These are phyloP conservation scores for Epicoccum nigrum DNA, from an alignment of 2,329 filamentous ascomycete genomes.

Conservation along the genomic window DNA sequence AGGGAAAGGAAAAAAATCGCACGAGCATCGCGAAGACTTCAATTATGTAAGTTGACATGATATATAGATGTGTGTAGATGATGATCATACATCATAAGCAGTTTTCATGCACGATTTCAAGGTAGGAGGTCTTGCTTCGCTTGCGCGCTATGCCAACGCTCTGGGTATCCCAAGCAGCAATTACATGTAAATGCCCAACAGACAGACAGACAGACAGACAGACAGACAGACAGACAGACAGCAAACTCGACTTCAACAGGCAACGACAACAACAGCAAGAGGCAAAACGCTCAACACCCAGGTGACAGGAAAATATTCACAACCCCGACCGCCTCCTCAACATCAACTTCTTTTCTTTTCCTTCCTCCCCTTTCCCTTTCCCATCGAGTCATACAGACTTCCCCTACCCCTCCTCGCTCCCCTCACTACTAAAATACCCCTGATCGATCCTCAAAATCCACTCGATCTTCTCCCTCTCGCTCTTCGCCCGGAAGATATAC, in stretches of 20 bases:
- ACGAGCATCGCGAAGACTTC: no score
- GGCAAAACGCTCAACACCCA: slow-evolving; percentile 1
- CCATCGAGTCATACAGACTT: not conserved
- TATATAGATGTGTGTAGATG: not conserved
- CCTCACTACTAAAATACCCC: slow-evolving; percentile 61
- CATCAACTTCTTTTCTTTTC: not conserved
- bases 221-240: no score
- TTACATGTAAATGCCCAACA: not conserved
- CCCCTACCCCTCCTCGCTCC: slow-evolving; percentile 19
- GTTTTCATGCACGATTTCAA: not conserved
- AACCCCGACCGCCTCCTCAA: not conserved
- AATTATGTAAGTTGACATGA: not conserved
- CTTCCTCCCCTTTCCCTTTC: not conserved
- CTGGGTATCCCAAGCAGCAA: slow-evolving; percentile 17
- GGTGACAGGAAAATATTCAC: not conserved
- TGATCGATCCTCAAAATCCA: slow-evolving; percentile 97
- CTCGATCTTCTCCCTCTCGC: slow-evolving; percentile 90
- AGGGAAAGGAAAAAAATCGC: no score
- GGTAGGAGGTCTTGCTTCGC: slow-evolving; percentile 1
- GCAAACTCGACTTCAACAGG: no score
- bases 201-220: no score
- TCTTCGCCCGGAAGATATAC: slow-evolving; percentile 89
- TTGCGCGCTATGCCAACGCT: slow-evolving; percentile 6
- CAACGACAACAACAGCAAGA: not conserved
- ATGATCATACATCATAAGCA: not conserved